These are phyloP conservation scores for Agrocybe praecox DNA, from an alignment of 768 basidiomycete species.

Conservation along the genomic window DNA sequence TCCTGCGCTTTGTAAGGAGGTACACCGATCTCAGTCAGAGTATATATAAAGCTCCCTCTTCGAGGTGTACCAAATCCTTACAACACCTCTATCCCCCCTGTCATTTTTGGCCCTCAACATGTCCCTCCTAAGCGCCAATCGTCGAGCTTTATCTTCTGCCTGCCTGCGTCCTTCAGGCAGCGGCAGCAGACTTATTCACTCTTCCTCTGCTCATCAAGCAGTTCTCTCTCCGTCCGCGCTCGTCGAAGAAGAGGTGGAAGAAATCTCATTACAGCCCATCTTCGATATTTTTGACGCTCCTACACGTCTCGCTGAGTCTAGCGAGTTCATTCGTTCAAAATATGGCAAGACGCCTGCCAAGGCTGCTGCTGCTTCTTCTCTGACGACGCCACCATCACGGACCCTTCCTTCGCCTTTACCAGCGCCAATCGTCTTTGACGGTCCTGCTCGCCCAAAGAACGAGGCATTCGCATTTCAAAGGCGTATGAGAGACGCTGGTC, in stretches of 20 bases:
- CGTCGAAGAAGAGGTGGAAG: slow-evolving; percentile 20
- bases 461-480: slow-evolving; percentile 22
- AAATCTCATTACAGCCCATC: slow-evolving; percentile 33
- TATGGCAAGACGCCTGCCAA: slow-evolving; percentile 7
- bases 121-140: slow-evolving; percentile 11
- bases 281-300: slow-evolving; percentile 59
- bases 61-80: background rate
- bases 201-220: slow-evolving; percentile 24
- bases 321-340: slow-evolving; percentile 22
- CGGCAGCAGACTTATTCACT: slow-evolving; percentile 21
- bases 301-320: slow-evolving; percentile 37
- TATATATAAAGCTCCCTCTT: slow-evolving; percentile 1
- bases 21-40: background rate
- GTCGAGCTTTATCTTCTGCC: slow-evolving; percentile 18
- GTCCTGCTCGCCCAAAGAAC: slow-evolving; percentile 42
- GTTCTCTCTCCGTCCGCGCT: slow-evolving; percentile 18
- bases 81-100: background rate
- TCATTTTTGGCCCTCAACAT: slow-evolving; percentile 1
- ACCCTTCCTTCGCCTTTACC: slow-evolving; percentile 38
- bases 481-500: slow-evolving; percentile 20
- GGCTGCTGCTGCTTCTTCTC: background rate
- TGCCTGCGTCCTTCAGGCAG: slow-evolving; percentile 10
- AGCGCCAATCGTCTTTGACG: slow-evolving; percentile 48
- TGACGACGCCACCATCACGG: slow-evolving; percentile 12
- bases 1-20: background rate